Evolutionary conservation across 1,284 basidiomycete species (phyloP).

Genomic region (Pulchroboletus neoregius): DNA sequence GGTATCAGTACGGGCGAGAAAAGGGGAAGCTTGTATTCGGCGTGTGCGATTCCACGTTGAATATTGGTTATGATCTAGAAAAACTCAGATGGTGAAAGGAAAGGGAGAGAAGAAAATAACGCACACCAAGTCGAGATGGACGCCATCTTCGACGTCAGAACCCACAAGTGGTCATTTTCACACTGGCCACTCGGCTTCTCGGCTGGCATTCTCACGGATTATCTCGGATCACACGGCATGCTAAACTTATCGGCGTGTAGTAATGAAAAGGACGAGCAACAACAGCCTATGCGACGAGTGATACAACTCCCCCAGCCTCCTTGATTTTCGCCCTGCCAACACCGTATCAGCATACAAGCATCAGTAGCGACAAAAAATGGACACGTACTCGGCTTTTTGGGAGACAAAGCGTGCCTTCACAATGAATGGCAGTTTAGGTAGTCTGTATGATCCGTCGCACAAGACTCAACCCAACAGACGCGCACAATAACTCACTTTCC

Average conservation of each 20-base stretch:
- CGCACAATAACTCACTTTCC: constrained; percentile 57
- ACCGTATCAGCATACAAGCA: constrained; percentile 6
- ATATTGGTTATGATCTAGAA: constrained; percentile 48
- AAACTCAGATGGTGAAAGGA: not conserved
- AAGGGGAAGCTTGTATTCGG: constrained; percentile 45
- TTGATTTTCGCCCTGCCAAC: constrained; percentile 72
- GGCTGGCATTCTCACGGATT: constrained; percentile 1
- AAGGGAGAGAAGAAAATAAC: constrained; percentile 6
- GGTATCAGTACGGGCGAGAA: constrained; percentile 48
- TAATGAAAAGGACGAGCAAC: constrained; percentile 22
- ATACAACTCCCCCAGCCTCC: constrained; percentile 91
- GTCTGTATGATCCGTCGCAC: constrained; percentile 37
- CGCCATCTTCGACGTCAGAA: constrained; percentile 24
- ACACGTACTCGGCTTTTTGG: constrained; percentile 77
- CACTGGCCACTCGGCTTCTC: constrained; percentile 5
- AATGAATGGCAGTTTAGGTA: constrained; percentile 86
- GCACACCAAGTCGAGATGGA: constrained; percentile 36
- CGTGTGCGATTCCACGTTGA: constrained; percentile 54
- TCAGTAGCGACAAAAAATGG: not conserved
- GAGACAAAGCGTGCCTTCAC: constrained; percentile 96
- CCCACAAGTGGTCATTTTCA: too few species aligned
- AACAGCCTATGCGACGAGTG: constrained; percentile 74
- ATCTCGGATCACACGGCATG: constrained; percentile 7
- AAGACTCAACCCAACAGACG: not conserved
- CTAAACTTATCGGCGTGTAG: not conserved